Percentiles rank a stretch among this genome's conserved stretches.
These are phyloP conservation scores for Colletotrichum echinochloae DNA, from an alignment of 2,329 filamentous ascomycete genomes.

Conservation along the genomic window DNA sequence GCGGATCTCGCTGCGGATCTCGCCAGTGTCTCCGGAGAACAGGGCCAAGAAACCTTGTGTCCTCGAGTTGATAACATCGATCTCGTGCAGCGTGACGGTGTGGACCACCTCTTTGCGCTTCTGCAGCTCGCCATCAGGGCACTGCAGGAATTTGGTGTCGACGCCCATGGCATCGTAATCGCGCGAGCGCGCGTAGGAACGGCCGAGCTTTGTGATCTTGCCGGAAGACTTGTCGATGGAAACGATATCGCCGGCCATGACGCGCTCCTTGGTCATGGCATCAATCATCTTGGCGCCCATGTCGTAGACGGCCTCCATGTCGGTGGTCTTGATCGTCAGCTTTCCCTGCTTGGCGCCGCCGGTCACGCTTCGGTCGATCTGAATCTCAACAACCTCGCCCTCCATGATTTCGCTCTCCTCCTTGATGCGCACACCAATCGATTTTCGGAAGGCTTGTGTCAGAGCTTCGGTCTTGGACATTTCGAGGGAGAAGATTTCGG, in stretches of 20 bases:
- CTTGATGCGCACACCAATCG: constrained; percentile 97
- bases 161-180: constrained; percentile 99
- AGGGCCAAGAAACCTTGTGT: constrained; percentile 98
- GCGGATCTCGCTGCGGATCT: constrained; percentile 96
- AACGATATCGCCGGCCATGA: constrained; percentile 98
- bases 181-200: constrained; percentile 92
- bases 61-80: constrained; percentile 98
- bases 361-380: constrained; percentile 96
- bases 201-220: constrained; percentile 96
- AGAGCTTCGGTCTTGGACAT: constrained; percentile 99
- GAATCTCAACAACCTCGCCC: constrained; percentile 98
- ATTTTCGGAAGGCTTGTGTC: constrained; percentile 98
- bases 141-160: constrained; percentile 98
- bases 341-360: constrained; percentile 98
- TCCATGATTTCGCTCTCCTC: constrained; percentile 99
- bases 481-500: constrained; percentile 97
- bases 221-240: constrained; percentile 98
- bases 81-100: constrained; percentile 96
- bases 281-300: constrained; percentile 99
- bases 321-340: constrained; percentile 98
- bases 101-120: constrained; percentile 97
- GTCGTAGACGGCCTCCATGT: constrained; percentile 99
- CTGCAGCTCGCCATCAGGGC: constrained; percentile 96
- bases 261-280: constrained; percentile 98
- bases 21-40: constrained; percentile 97